Evolutionary conservation across 805 yeast genomes (phyloP), one percentile per base, ranked within the genome.

Genomic region (Myxozyma vanderwaltii): DNA sequence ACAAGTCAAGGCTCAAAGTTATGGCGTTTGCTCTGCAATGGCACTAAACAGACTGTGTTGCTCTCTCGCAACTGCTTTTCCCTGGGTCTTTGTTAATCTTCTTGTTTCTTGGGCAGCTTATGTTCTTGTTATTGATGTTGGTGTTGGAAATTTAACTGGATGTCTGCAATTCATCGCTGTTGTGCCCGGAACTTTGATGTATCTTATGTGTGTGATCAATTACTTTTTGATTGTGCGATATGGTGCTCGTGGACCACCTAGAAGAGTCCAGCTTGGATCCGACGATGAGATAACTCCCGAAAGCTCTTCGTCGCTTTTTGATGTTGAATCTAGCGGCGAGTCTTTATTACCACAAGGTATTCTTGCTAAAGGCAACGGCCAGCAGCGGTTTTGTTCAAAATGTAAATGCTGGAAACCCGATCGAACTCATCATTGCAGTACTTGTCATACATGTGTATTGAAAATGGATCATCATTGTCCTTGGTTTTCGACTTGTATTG

Each of bases 401-500:
- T 77, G 80, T 67, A 49, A 50, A 33, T 72, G 75, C 63, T 76
- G 76, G 76, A 77, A 77, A 57, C 80, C 80, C 1, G 80, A 77
- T 62, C 65, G 80, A 15, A 64, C 79, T 6, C 80, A 77, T 58
- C 80, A 77, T 60, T 77, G 80, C 66, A 65, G 75, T 29, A 66
- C 71, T 39, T 77, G 80, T 67, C 62, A 70, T 26, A 58, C 61
- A 21, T 77, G 80, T 54, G 70, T 77, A 19, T 64, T 77, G 72
- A 78, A 63, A 80, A 86, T 72, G 89, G 91, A 57, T 78, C 88
- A 59, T 81, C 81, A 73, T 75, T 95, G 72, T 71, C 96, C 97
- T 0, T 91, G 97, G 97, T 89, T 96, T 0, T 81, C 84, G 71
- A 90, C 88, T 69, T 91, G 97, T 70, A 91, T 91, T 17, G 97